A percentile compares a stretch with the other conserved stretches of the same genome.
Conservation (phyloP, 495 filamentous ascomycete genomes). For the Geopyxis carbonaria region DNA sequence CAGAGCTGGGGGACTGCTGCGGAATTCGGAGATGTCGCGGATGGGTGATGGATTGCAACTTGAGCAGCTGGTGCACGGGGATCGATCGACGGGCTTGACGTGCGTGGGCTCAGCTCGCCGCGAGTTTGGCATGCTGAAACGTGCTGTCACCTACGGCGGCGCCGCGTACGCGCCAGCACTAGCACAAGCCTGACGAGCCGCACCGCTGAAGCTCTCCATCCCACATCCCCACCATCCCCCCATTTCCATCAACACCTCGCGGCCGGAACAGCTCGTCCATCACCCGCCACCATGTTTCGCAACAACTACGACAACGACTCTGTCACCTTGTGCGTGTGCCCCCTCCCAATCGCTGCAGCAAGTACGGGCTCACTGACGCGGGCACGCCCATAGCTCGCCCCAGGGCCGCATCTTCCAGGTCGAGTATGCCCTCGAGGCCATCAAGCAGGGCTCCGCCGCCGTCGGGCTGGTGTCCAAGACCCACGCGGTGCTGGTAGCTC, state of each 20-base stretch:
- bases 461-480: constrained; percentile 95
- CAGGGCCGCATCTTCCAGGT: constrained; percentile 99
- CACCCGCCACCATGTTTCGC: constrained; percentile 63
- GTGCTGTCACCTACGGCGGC: too few species aligned
- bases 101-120: too few species aligned
- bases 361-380: constrained; percentile 6
- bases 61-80: too few species aligned
- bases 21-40: too few species aligned
- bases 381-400: constrained; percentile 51
- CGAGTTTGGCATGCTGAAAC: too few species aligned
- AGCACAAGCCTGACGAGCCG: constrained; percentile 4
- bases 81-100: too few species aligned
- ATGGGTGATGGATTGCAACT: too few species aligned
- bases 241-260: constrained; percentile 12
- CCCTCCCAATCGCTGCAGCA: constrained; percentile 5
- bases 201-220: constrained; percentile 6
- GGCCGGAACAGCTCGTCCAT: constrained; percentile 10
- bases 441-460: constrained; percentile 96
- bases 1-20: too few species aligned
- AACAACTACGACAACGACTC: constrained; percentile 99
- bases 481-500: constrained; percentile 83
- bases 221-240: constrained; percentile 23
- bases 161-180: too few species aligned
- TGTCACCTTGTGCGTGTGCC: constrained; percentile 74
- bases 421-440: constrained; percentile 95